A percentile compares a stretch with the other conserved stretches of the same genome.
These are phyloP conservation scores for Arctium minus DNA, from an alignment of 129 eudicot genomes.

Conservation along the genomic window DNA sequence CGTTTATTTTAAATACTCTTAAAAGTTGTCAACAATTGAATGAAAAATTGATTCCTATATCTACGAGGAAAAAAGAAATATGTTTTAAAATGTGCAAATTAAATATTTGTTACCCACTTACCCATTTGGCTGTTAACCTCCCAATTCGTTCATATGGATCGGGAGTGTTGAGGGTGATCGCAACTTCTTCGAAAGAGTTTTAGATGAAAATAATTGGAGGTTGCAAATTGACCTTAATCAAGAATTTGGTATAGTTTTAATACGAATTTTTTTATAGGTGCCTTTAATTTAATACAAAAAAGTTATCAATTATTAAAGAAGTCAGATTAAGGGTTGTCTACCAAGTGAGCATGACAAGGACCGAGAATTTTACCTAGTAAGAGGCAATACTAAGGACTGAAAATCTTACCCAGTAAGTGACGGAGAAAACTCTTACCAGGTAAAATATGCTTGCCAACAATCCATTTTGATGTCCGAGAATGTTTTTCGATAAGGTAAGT, in stretches of 20 bases:
- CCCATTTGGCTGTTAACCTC: background rate
- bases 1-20: background rate
- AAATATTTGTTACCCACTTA: background rate
- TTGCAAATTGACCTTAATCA: background rate
- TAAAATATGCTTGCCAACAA: no score
- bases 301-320: no score
- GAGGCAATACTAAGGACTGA: no score
- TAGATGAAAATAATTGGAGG: background rate
- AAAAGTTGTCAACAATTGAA: background rate
- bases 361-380: no score
- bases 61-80: background rate
- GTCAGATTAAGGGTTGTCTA: no score
- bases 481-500: background rate
- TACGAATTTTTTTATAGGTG: background rate
- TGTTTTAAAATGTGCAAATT: background rate
- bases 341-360: background rate
- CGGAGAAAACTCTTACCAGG: no score
- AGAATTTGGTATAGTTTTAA: background rate
- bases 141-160: background rate
- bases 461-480: background rate
- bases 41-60: background rate
- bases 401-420: no score
- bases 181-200: background rate
- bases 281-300: background rate
- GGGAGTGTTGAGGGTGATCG: background rate